Percentiles rank a stretch among this genome's conserved stretches.
These are phyloP conservation scores for Calocera cornea DNA, from an alignment of 768 basidiomycete species.

Conservation along the genomic window DNA sequence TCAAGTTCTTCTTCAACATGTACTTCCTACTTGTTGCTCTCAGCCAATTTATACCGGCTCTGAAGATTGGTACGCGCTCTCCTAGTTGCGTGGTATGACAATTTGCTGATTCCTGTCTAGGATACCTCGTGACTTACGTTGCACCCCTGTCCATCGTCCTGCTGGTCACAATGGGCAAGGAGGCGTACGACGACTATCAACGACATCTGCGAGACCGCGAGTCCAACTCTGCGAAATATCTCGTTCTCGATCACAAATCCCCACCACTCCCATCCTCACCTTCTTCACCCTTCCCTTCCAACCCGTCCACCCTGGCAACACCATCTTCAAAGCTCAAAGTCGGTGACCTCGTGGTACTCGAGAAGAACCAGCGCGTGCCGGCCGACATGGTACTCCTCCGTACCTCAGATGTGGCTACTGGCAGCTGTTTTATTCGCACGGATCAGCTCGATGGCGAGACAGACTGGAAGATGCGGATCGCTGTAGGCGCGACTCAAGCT, in stretches of 20 bases:
- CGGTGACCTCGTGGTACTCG: slow-evolving; percentile 78
- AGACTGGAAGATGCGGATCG: slow-evolving; percentile 94
- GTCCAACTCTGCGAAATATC: slow-evolving; percentile 88
- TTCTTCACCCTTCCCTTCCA: slow-evolving; percentile 13
- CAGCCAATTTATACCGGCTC: slow-evolving; percentile 87
- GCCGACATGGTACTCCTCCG: slow-evolving; percentile 82
- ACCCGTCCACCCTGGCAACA: slow-evolving; percentile 49
- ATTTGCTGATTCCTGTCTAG: slow-evolving; percentile 28
- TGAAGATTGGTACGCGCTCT: slow-evolving; percentile 69
- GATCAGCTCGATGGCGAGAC: slow-evolving; percentile 98
- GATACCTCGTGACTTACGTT: slow-evolving; percentile 89
- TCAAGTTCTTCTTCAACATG: slow-evolving; percentile 99
- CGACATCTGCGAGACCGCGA: slow-evolving; percentile 83
- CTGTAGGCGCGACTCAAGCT: slow-evolving; percentile 71
- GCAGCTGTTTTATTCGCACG: slow-evolving; percentile 93
- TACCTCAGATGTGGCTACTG: slow-evolving; percentile 66
- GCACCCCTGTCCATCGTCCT: slow-evolving; percentile 94
- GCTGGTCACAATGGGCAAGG: slow-evolving; percentile 92
- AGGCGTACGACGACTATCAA: slow-evolving; percentile 97
- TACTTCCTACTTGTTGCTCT: slow-evolving; percentile 96
- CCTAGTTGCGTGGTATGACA: neutral
- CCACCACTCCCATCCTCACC: slow-evolving; percentile 17
- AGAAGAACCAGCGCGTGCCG: slow-evolving; percentile 96
- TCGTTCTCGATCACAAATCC: slow-evolving; percentile 49
- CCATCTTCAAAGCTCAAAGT: slow-evolving; percentile 82